Evolutionary conservation across 805 yeast genomes (phyloP), one percentile per base, ranked within the genome.

Genomic region (Aciculoconidium aculeatum): DNA sequence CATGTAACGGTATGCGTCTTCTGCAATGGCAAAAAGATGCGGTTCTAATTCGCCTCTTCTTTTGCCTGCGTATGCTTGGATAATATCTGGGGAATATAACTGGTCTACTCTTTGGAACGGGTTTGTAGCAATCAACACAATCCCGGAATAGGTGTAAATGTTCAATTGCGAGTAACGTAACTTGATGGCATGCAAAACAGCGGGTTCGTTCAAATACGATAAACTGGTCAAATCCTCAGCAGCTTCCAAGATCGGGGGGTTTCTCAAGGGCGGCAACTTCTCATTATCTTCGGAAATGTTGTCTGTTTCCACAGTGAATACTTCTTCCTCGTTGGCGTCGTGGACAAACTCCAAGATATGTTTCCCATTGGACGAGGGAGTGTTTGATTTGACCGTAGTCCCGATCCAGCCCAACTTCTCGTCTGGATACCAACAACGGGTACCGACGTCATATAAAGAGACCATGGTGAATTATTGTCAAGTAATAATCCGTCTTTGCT

Each of bases 1-100:
- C 98, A 90, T 90, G 51, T 94, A 80, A 47, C 95, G 72, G 55
- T 87, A 88, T 5, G 97, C 96, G 49, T 92, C 96, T 58, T 88
- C 97, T 15, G 98, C 97, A 45, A 90, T 90, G 25, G 96, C 96
- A 57, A 90, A 90, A 51, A 90, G 67, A 66, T 90, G 98, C 4
- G 98, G 98, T 48, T 92, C 97, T 41, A 86, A 73, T 55, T 90
- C 97, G 25, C 96, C 97, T 51, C 96, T 72, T 49, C 84, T 75
- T 50, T 81, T 84, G 14, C 95, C 94, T 7, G 95, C 86, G 53
- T 90, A 90, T 11, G 95, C 90, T 56, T 90, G 96, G 35, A 90
- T 86, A 55, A 90, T 83, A 46, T 90, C 95, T 22, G 82, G 84
- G 3, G 95, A 80, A 55, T 90, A 90, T 27, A 90, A 66, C 48